Conservation (phyloP, 495 filamentous ascomycete genomes). For the Hypoxylon cercidicola region DNA sequence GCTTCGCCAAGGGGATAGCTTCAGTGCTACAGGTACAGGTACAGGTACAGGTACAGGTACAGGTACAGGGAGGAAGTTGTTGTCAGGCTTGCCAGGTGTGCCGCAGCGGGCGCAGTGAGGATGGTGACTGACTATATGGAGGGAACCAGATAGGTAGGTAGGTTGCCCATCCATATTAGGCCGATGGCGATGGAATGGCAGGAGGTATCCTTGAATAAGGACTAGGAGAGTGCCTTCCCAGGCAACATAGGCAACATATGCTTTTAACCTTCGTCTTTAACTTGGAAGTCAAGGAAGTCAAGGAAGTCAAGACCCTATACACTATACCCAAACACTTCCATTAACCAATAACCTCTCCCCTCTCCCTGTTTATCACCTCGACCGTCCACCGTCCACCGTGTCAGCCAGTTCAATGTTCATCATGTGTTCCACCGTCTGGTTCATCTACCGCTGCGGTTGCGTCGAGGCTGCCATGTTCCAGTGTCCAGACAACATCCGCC, state of each 20-base stretch:
- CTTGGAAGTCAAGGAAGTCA: background rate
- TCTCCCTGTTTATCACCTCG: no score
- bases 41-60: background rate
- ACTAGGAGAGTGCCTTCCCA: background rate
- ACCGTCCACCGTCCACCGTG: background rate
- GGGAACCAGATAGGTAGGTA: no score
- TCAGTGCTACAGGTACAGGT: background rate
- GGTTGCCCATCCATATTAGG: no score
- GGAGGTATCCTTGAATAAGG: background rate
- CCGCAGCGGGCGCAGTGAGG: background rate
- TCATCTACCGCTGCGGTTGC: constrained; percentile 42
- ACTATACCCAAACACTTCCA: no score
- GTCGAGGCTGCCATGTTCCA: constrained; percentile 30
- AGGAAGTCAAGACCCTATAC: background rate
- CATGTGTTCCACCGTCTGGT: constrained; percentile 40
- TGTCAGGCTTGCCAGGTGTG: background rate
- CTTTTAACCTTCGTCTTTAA: background rate
- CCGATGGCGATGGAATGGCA: no score
- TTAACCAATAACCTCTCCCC: no score
- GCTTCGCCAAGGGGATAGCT: background rate
- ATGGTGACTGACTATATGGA: background rate
- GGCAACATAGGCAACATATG: background rate
- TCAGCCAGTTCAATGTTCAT: background rate
- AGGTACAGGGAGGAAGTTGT: background rate
- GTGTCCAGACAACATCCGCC: constrained; percentile 14